phyloP scores from a whole-genome alignment of 768 basidiomycete species.

The Suillus spraguei region DNA sequence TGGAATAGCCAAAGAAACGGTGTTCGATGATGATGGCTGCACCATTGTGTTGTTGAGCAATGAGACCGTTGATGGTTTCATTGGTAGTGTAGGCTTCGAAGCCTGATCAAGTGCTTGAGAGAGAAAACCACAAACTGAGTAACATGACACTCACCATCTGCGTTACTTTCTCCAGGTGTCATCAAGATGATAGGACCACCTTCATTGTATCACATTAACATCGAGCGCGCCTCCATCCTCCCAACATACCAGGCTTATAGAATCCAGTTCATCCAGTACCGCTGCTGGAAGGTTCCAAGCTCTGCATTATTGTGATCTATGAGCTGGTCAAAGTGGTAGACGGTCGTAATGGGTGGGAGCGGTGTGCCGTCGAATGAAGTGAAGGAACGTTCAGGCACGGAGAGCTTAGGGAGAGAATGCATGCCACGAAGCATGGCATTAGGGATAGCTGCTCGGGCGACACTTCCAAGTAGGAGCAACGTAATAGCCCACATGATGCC shows the following conservation, averaged over 20 bases:
- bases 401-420: conserved; percentile 19
- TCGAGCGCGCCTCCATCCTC: neutral
- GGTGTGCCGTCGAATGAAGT: conserved; percentile 26
- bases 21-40: conserved; percentile 69
- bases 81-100: conserved; percentile 64
- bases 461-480: conserved; percentile 18
- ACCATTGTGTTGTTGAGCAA: conserved; percentile 67
- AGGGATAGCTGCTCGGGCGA: conserved; percentile 17
- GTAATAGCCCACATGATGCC: neutral
- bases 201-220: conserved; percentile 6
- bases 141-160: conserved; percentile 35
- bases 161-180: conserved; percentile 69
- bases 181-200: conserved; percentile 30
- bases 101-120: conserved; percentile 14
- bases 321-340: conserved; percentile 34
- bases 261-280: conserved; percentile 70
- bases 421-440: conserved; percentile 24
- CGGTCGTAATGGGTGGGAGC: conserved; percentile 28
- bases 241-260: conserved; percentile 49
- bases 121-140: neutral
- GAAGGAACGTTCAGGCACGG: conserved; percentile 14
- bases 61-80: conserved; percentile 59
- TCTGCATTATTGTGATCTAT: conserved; percentile 55
- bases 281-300: conserved; percentile 75
- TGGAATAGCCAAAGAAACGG: conserved; percentile 77